These are phyloP conservation scores for Basidioascus undulatus DNA, from an alignment of 768 basidiomycete genomes.

Conservation along the genomic window DNA sequence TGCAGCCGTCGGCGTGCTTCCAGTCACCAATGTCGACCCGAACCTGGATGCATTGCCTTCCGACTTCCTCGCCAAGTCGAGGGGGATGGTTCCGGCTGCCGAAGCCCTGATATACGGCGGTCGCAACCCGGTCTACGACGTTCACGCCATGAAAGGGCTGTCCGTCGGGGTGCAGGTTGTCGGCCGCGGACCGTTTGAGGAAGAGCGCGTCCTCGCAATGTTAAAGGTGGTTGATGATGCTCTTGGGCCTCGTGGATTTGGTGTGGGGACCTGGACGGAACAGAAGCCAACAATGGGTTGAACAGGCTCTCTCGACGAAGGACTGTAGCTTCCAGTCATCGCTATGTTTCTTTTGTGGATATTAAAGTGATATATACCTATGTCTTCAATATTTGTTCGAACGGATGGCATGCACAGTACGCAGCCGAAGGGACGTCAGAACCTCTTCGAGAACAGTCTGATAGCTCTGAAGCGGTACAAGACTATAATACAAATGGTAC, in stretches of 20 bases:
- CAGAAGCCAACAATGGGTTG: no score
- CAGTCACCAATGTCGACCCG: slow-evolving; percentile 30
- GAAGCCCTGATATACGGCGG: slow-evolving; percentile 25
- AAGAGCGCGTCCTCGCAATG: slow-evolving; percentile 46
- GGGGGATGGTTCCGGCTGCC: slow-evolving; percentile 23
- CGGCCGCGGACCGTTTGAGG: slow-evolving; percentile 36
- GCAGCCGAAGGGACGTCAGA: no score
- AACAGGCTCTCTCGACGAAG: no score
- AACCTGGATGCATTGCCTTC: slow-evolving; percentile 21
- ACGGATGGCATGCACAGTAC: no score
- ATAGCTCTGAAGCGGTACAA: no score
- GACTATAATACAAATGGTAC: no score
- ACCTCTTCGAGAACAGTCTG: no score
- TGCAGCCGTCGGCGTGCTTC: slow-evolving; percentile 36
- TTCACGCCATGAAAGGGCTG: slow-evolving; percentile 38
- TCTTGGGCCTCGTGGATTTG: slow-evolving; percentile 6
- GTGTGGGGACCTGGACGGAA: no score
- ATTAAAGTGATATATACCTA: no score
- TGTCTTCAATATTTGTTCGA: no score
- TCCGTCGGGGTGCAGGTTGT: slow-evolving; percentile 43
- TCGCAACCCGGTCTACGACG: slow-evolving; percentile 32
- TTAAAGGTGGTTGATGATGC: slow-evolving; percentile 30
- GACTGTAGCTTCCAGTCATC: no score
- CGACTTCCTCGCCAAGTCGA: not conserved
- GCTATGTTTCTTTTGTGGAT: no score